These are phyloP conservation scores for Pharus latifolius DNA, from an alignment of 176 grass and related monocot species.

Conservation along the genomic window DNA sequence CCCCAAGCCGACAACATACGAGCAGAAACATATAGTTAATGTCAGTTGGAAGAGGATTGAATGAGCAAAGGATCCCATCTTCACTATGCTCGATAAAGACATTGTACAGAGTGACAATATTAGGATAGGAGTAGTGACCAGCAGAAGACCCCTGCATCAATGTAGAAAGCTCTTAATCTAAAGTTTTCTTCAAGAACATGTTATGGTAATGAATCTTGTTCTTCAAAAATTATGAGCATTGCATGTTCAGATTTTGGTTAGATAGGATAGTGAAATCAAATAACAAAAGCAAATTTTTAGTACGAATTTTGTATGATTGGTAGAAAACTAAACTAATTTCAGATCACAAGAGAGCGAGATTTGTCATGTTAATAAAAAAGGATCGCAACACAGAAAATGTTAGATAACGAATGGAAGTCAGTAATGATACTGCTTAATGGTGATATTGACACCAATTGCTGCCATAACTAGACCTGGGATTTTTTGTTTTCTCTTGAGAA, in stretches of 20 bases:
- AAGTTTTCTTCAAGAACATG: background rate
- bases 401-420: background rate
- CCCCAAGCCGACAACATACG: conserved; percentile 69
- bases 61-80: conserved; percentile 29
- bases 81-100: conserved; percentile 40
- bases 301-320: background rate
- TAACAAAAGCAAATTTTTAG: background rate
- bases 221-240: conserved; percentile 2
- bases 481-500: background rate
- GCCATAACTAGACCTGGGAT: background rate
- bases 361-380: too few relatives aligned
- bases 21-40: conserved; percentile 66
- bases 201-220: background rate
- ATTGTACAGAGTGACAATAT: conserved; percentile 42
- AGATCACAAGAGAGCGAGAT: background rate
- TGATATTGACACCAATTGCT: background rate
- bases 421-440: background rate
- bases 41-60: conserved; percentile 43
- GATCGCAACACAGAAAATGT: background rate
- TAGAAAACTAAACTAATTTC: background rate
- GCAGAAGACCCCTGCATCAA: conserved; percentile 64
- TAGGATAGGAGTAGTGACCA: conserved; percentile 54
- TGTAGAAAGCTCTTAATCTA: background rate
- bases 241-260: background rate
- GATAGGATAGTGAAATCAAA: background rate